Evolutionary conservation across 2,329 filamentous ascomycete species (phyloP), one percentile per base, ranked within the genome.

Genomic region (Sporothrix luriei): DNA sequence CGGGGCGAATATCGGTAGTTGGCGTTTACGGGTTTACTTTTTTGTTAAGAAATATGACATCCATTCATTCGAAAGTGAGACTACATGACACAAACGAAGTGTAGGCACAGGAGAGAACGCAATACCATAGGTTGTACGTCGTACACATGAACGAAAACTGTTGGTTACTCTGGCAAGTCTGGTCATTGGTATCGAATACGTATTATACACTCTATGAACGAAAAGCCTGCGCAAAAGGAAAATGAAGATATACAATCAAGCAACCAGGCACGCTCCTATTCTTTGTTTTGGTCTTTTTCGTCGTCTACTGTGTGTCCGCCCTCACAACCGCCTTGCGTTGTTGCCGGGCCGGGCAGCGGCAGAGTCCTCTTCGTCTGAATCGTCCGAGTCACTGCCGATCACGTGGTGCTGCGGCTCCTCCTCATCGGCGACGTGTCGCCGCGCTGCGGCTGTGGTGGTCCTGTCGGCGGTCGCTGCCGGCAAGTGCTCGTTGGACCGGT

Each of bases 401-500:
- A 85, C 83, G 72, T 86, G 84, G 72, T 83, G 81, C 64, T 81
- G 80, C 19, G 79, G 77, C 46, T 82, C 82, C 29, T 77, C 75
- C 1, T 79, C 77, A 1, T 69, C 72, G 24, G 71, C 71, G 14
- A 24, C 70, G 74, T 48, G 76, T 76, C 33, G 75, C 73, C n/a
- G 73, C 11, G 4, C 79, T 78, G 64, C 77, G 65, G 19, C 74
- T 71, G 77, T 76, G 9, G 29, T 40, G 55, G 72, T 66, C 54
- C 78, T 75, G 11, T 57, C 33, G n/a, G n/a, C 29, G 2, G 59
- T 62, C 7, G 52, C 19, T 0, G 55, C 46, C 9, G 29, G 67
- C 33, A 65, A 33, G 66, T 76, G 74, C 55, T 71, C 71, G 48
- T 66, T 73, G 16, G 74, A 70, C 19, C 74, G 74, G 66, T 78